A percentile compares a stretch with the other conserved stretches of the same genome.
Evolutionary conservation across 2,329 filamentous ascomycete genomes (phyloP).

Genomic region (Dactylonectria macrodidyma): DNA sequence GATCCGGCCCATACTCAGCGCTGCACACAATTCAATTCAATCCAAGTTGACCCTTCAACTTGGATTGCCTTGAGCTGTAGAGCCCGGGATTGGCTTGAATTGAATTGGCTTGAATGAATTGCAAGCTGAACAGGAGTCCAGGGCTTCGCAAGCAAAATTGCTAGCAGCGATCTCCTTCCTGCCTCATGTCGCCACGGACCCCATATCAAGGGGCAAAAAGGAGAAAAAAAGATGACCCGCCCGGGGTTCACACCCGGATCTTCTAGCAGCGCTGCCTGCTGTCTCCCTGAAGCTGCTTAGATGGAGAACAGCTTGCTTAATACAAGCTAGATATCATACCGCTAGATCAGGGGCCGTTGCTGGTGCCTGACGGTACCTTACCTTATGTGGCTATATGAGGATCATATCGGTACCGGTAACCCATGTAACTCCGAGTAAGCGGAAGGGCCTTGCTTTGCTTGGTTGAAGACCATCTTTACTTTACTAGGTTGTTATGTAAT

Average conservation of each 20-base stretch:
- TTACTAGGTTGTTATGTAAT: too few species aligned
- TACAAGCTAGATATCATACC: too few species aligned
- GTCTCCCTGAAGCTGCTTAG: neutral
- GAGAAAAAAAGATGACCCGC: neutral
- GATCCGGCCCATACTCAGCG: too few species aligned
- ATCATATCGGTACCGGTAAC: too few species aligned
- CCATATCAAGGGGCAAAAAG: neutral
- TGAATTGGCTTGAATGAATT: neutral
- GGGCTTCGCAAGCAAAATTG: neutral
- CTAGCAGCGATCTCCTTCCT: neutral
- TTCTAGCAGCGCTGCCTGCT: neutral
- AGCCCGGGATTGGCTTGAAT: neutral
- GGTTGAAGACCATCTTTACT: too few species aligned
- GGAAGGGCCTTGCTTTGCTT: too few species aligned
- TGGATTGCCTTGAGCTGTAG: neutral
- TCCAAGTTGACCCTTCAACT: neutral
- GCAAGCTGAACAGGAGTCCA: neutral
- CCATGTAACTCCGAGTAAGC: too few species aligned
- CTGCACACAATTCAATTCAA: neutral
- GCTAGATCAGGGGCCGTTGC: too few species aligned
- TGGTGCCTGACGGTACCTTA: too few species aligned
- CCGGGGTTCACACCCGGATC: neutral
- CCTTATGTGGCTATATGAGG: too few species aligned
- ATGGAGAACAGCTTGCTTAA: too few species aligned
- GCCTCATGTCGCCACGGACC: neutral